phyloP scores from a whole-genome alignment of 805 yeast genomes.

The Hanseniaspora lachancei region DNA sequence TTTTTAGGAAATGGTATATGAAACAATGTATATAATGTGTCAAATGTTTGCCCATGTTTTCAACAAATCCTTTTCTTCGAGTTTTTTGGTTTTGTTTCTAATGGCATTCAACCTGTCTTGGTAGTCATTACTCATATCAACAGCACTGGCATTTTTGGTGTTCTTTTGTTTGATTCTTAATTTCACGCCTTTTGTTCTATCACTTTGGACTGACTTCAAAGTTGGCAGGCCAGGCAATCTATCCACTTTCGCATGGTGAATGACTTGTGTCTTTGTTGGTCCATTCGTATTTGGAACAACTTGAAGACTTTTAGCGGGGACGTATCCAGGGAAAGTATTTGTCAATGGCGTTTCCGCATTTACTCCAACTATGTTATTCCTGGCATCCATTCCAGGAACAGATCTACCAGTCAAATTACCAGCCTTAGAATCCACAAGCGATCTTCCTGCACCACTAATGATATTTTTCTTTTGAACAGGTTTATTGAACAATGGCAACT shows the following conservation, averaged over 20 bases:
- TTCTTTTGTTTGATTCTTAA: conserved; percentile 7
- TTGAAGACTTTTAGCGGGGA: not conserved
- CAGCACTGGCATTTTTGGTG: not conserved
- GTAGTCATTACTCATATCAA: not conserved
- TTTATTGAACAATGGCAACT: not conserved
- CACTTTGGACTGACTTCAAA: not conserved
- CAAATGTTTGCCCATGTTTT: conserved; percentile 3
- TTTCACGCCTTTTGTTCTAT: not conserved
- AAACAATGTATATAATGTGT: not conserved
- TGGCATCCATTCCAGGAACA: not conserved
- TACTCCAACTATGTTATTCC: not conserved
- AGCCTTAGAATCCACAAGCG: not conserved
- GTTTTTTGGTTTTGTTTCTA: not conserved
- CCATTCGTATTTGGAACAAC: not conserved
- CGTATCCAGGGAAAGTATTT: not conserved
- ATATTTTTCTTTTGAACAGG: not conserved
- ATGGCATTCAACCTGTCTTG: conserved; percentile 7
- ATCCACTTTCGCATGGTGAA: not conserved
- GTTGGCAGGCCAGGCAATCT: conserved; percentile 7
- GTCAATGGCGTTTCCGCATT: not conserved
- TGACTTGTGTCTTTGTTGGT: not conserved
- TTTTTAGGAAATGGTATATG: no score
- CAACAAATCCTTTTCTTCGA: conserved; percentile 6
- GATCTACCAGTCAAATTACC: not conserved
- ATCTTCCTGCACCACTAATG: not conserved